Percentiles rank a stretch among this genome's conserved stretches.
Evolutionary conservation across 805 yeast species (phyloP).

Genomic region (Metschnikowia lochheadii): DNA sequence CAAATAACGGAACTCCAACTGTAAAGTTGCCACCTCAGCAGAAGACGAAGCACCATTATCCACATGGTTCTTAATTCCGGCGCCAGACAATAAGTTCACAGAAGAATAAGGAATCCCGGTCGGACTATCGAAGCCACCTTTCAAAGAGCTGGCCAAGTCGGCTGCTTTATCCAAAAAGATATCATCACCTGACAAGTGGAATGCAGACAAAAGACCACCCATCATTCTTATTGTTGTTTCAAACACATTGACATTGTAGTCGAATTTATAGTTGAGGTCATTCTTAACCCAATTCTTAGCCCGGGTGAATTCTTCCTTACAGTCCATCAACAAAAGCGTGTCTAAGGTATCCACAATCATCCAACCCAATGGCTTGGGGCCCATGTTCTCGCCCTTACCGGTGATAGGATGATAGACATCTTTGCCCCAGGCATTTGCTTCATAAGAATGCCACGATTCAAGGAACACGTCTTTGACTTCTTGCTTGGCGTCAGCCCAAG

Average conservation of each 20-base stretch:
- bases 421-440: slow-evolving; percentile 74
- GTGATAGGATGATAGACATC: slow-evolving; percentile 74
- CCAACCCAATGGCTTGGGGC: slow-evolving; percentile 84
- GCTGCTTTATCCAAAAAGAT: slow-evolving; percentile 73
- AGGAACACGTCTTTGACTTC: slow-evolving; percentile 66
- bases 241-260: slow-evolving; percentile 74
- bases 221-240: slow-evolving; percentile 95
- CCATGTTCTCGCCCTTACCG: slow-evolving; percentile 66
- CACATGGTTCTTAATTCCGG: slow-evolving; percentile 56
- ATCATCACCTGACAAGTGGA: slow-evolving; percentile 64
- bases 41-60: slow-evolving; percentile 81
- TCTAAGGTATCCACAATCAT: slow-evolving; percentile 86
- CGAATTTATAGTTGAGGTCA: slow-evolving; percentile 66
- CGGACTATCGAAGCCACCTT: slow-evolving; percentile 62
- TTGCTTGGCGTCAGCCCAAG: slow-evolving; percentile 49
- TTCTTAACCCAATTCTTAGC: slow-evolving; percentile 74
- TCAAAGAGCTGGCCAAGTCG: slow-evolving; percentile 68
- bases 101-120: slow-evolving; percentile 78
- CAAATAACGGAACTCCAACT: slow-evolving; percentile 80
- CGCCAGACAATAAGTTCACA: slow-evolving; percentile 63
- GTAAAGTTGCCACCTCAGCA: slow-evolving; percentile 85
- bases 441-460: slow-evolving; percentile 76
- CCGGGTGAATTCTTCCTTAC: slow-evolving; percentile 53
- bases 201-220: slow-evolving; percentile 87
- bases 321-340: slow-evolving; percentile 74